Conservation (phyloP, 805 yeast species). For the Zygoascus bituminiphila region DNA sequence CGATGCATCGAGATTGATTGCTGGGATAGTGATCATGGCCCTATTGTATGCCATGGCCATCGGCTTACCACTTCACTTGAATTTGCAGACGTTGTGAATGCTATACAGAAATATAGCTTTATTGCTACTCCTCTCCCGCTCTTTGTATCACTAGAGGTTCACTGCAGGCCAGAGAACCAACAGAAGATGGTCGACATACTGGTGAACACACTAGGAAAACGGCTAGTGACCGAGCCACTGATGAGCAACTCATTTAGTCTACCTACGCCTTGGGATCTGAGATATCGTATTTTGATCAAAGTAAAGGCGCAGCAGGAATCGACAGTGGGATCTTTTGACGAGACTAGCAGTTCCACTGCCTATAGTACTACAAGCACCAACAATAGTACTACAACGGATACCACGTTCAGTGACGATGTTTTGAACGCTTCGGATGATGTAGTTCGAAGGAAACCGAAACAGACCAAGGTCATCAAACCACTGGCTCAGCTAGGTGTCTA, state of each 20-base stretch:
- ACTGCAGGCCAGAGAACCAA: constrained; percentile 68
- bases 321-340: background rate
- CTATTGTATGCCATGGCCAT: constrained; percentile 85
- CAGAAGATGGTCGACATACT: constrained; percentile 45
- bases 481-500: constrained; percentile 62
- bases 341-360: background rate
- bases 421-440: background rate
- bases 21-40: constrained; percentile 82
- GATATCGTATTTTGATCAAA: constrained; percentile 66
- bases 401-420: constrained; percentile 7
- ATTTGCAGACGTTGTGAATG: constrained; percentile 57
- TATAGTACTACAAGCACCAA: constrained; percentile 1
- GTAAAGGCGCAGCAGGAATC: constrained; percentile 45
- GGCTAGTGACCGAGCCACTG: constrained; percentile 39
- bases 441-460: constrained; percentile 4
- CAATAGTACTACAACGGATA: constrained; percentile 3
- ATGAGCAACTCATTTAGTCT: constrained; percentile 28
- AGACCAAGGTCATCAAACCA: constrained; percentile 27
- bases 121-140: constrained; percentile 81
- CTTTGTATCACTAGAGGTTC: constrained; percentile 76
- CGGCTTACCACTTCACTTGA: constrained; percentile 71
- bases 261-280: constrained; percentile 70
- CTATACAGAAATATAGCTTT: constrained; percentile 79
- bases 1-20: constrained; percentile 91
- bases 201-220: constrained; percentile 49